Evolutionary conservation across 345 rosid genomes (phyloP).

Genomic region (Populus simonii): DNA sequence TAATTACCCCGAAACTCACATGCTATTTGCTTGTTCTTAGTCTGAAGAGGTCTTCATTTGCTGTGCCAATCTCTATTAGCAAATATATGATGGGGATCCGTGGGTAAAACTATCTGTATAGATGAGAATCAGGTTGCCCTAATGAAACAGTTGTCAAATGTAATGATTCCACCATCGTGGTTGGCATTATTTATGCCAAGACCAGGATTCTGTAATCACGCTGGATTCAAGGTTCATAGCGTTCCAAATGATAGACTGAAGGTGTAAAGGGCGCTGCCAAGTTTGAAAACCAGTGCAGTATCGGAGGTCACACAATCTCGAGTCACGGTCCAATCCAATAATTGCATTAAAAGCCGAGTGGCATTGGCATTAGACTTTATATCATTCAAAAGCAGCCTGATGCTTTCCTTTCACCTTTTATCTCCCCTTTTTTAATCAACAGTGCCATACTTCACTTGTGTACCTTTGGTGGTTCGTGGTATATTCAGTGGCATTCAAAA

Average conservation of each 20-base stretch:
- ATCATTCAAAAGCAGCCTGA: not conserved
- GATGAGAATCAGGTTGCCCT: not conserved
- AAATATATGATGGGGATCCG: not conserved
- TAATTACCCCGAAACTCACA: not conserved
- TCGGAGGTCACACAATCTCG: not conserved
- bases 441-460: not conserved
- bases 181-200: not conserved
- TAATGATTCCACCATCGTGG: not conserved
- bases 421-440: not conserved
- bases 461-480: not conserved
- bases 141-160: not conserved
- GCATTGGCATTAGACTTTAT: not conserved
- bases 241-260: not conserved
- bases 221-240: not conserved
- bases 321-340: not conserved
- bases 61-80: not conserved
- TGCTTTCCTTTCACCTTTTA: slow-evolving; percentile 4
- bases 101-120: not conserved
- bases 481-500: not conserved
- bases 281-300: not conserved
- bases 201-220: not conserved
- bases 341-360: not conserved
- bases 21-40: not conserved
- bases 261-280: not conserved
- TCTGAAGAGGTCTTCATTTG: not conserved